phyloP scores from a whole-genome alignment of 2,329 filamentous ascomycete species.

The Shiraia bambusicola region DNA sequence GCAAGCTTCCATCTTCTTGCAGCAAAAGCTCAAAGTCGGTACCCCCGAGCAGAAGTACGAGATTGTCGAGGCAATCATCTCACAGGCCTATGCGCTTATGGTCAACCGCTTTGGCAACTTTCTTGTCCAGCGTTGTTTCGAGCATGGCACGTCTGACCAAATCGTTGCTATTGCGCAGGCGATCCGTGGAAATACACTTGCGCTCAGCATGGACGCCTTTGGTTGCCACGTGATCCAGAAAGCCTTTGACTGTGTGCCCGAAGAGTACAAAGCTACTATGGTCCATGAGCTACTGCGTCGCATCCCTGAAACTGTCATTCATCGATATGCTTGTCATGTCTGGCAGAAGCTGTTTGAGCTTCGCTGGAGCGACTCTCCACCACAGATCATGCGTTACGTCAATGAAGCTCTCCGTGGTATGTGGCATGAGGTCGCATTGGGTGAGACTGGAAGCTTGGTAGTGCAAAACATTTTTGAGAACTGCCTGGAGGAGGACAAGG shows the following conservation, averaged over 20 bases:
- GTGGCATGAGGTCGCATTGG: constrained; percentile 98
- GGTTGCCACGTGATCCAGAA: constrained; percentile 98
- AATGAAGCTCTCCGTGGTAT: constrained; percentile 93
- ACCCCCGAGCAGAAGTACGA: constrained; percentile 95
- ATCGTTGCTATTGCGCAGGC: constrained; percentile 89
- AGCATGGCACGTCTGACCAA: constrained; percentile 93
- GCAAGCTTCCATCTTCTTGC: constrained; percentile 96
- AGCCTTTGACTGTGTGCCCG: constrained; percentile 94
- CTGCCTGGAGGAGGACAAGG: constrained; percentile 97
- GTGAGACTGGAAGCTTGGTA: constrained; percentile 95
- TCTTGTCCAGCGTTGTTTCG: constrained; percentile 96
- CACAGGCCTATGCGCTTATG: constrained; percentile 94
- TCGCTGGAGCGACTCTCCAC: constrained; percentile 90
- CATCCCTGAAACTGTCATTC: constrained; percentile 96
- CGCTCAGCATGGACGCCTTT: constrained; percentile 96
- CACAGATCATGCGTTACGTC: constrained; percentile 98
- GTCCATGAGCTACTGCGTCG: constrained; percentile 94
- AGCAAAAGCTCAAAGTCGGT: constrained; percentile 97
- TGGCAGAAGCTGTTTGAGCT: constrained; percentile 99
- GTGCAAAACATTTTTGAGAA: constrained; percentile 99
- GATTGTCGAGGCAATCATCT: constrained; percentile 94
- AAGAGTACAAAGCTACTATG: constrained; percentile 98
- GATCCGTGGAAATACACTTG: constrained; percentile 91
- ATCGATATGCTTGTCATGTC: constrained; percentile 97
- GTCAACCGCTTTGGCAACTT: constrained; percentile 99